Evolutionary conservation across 2,329 filamentous ascomycete species (phyloP), one percentile per base, ranked within the genome.

Genomic region (Scytalidium lignicola): DNA sequence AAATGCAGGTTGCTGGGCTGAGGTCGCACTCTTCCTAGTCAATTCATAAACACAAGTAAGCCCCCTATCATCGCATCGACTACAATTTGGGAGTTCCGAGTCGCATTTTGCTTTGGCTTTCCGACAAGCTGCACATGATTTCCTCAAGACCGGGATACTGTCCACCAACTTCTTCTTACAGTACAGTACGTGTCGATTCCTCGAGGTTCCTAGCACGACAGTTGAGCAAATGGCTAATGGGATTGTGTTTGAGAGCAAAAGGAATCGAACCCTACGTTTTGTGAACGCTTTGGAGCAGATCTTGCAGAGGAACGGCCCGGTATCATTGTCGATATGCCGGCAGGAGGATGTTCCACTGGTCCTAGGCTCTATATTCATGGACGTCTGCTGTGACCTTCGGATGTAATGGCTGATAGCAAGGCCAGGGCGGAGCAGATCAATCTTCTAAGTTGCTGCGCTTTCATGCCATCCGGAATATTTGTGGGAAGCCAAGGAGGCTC

Each of bases 171-270:
- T 54, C 52, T 54, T 54, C 17, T 47, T 29, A 39, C 52, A 54
- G 46, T 54, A 54, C 21, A 54, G 52, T 10, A 54, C 50, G 50
- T 54, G 52, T 15, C 52, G 52, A 43, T 54, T 54, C 43, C 52
- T 22, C 28, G 52, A 54, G 15, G 47, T 21, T 26, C 50, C 47
- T 52, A 52, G n/a, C n/a, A n/a, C n/a, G n/a, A n/a, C n/a, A n/a
- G n/a, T n/a, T n/a, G n/a, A n/a, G n/a, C n/a, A n/a, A n/a, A n/a
- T n/a, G n/a, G n/a, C n/a, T n/a, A n/a, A n/a, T n/a, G n/a, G n/a
- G n/a, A n/a, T 20, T 43, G 15, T 20, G 22, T 13, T 43, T 28
- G 15, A 37, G 19, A 29, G 17, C 21, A 43, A 37, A 29, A 52
- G 23, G 22, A 51, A 46, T 20, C 19, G 39, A 47, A 42, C 7